These are phyloP conservation scores for Aegilops bicornis DNA, from an alignment of 176 grass and related monocot genomes.

Conservation along the genomic window DNA sequence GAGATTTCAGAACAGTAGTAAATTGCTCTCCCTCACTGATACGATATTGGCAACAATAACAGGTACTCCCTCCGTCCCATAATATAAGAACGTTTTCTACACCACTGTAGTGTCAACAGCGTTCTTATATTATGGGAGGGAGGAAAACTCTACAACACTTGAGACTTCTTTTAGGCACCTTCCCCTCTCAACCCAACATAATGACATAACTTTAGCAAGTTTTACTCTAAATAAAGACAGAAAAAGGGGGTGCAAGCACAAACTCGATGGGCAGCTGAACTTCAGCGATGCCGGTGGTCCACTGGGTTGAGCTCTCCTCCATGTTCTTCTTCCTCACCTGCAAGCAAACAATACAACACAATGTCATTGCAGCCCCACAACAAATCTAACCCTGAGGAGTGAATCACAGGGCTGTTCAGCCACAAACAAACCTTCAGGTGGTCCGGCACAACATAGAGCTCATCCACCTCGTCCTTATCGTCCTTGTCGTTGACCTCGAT, in stretches of 20 bases:
- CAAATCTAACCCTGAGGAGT: not conserved
- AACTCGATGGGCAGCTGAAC: conserved; percentile 84
- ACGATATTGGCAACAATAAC: not conserved
- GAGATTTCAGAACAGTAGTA: not conserved
- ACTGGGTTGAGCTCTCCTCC: conserved; percentile 96
- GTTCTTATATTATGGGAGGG: too few species aligned
- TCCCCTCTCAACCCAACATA: not conserved
- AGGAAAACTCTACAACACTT: not conserved
- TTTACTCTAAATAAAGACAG: not conserved
- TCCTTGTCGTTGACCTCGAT: conserved; percentile 64
- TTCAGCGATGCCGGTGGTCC: conserved; percentile 95
- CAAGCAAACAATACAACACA: not conserved
- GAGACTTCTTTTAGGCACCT: not conserved
- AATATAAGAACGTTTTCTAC: too few species aligned
- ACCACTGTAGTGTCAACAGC: too few species aligned
- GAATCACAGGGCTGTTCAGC: not conserved
- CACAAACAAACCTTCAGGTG: conserved; percentile 79
- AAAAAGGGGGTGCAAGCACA: conserved; percentile 19
- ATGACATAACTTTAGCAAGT: not conserved
- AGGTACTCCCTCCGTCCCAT: not conserved
- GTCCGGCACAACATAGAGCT: conserved; percentile 73
- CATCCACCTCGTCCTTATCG: conserved; percentile 77
- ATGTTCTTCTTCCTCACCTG: conserved; percentile 96
- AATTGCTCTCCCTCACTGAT: not conserved
- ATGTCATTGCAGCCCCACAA: conserved; percentile 6